phyloP scores from a whole-genome alignment of 2,329 filamentous ascomycete genomes.

The Biscogniauxia sp. region DNA sequence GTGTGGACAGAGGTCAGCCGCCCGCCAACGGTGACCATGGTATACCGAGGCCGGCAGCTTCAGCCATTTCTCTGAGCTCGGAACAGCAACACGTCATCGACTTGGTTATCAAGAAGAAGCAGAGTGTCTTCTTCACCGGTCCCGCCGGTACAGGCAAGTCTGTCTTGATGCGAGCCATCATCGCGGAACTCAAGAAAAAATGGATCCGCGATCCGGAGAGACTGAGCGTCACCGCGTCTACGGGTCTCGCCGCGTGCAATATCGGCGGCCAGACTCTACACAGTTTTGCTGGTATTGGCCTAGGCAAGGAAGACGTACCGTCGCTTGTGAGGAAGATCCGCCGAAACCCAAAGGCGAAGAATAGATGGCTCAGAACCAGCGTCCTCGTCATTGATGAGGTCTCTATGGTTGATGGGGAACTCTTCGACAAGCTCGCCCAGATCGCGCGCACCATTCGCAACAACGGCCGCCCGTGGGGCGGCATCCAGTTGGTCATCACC shows the following conservation, averaged over 20 bases:
- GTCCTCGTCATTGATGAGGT: constrained; percentile 91
- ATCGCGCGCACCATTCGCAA: constrained; percentile 84
- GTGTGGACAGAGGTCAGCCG: constrained; percentile 44
- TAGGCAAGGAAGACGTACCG: constrained; percentile 66
- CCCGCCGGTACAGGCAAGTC: constrained; percentile 97
- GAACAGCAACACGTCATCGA: constrained; percentile 37
- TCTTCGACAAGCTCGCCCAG: constrained; percentile 93
- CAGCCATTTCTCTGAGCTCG: constrained; percentile 52
- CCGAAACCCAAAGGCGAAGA: constrained; percentile 84
- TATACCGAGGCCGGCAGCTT: constrained; percentile 35
- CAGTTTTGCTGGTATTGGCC: constrained; percentile 91
- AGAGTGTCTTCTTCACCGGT: constrained; percentile 97
- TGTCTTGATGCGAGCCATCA: constrained; percentile 90
- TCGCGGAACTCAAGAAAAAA: constrained; percentile 74
- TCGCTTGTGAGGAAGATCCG: constrained; percentile 73
- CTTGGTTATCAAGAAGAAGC: constrained; percentile 73
- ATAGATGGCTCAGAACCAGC: constrained; percentile 84
- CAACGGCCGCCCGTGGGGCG: constrained; percentile 89
- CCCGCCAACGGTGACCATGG: constrained; percentile 38
- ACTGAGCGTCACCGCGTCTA: constrained; percentile 92
- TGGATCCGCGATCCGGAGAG: constrained; percentile 70
- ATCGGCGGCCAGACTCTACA: constrained; percentile 94
- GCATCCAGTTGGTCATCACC: constrained; percentile 92
- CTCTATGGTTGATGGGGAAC: constrained; percentile 95
- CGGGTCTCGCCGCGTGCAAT: constrained; percentile 92